Conservation (phyloP, 352 stramenopile species). For the Phytophthora kernoviae region DNA sequence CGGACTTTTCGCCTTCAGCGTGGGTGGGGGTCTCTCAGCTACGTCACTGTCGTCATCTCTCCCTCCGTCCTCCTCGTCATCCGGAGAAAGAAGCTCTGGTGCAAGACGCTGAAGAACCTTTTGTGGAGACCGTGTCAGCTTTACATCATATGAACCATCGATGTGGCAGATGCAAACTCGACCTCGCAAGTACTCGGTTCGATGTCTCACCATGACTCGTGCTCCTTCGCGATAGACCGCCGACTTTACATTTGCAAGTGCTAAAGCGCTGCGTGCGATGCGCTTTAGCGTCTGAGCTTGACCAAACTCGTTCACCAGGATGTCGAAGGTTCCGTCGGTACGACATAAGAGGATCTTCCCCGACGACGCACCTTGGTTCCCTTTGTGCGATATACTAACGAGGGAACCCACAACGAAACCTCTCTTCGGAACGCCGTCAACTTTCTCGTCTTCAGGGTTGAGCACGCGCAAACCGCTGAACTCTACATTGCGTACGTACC, state of each 20-base stretch:
- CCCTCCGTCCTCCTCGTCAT: conserved; percentile 41
- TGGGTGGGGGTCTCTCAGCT: conserved; percentile 13
- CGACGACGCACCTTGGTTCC: conserved; percentile 51
- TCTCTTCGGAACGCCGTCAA: conserved; percentile 9
- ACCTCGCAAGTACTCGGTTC: conserved; percentile 62
- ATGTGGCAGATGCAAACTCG: conserved; percentile 39
- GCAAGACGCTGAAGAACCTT: conserved; percentile 43
- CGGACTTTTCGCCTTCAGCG: conserved; percentile 24
- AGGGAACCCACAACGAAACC: conserved; percentile 29
- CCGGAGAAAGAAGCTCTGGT: conserved; percentile 47
- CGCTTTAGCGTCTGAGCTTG: conserved; percentile 46
- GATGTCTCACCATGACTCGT: conserved; percentile 58
- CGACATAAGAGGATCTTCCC: conserved; percentile 60
- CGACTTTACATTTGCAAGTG: conserved; percentile 22
- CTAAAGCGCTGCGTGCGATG: conserved; percentile 34
- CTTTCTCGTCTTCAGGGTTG: conserved; percentile 22
- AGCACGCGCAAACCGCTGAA: conserved; percentile 44
- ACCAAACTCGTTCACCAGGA: conserved; percentile 57
- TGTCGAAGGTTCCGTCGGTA: conserved; percentile 66
- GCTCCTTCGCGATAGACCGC: conserved; percentile 42
- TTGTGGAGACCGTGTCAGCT: conserved; percentile 24
- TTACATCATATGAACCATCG: conserved; percentile 64
- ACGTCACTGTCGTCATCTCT: conserved; percentile 24
- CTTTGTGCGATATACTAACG: conserved; percentile 53
- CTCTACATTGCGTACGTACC: conserved; percentile 62